Evolutionary conservation across 2,329 filamentous ascomycete genomes (phyloP).

Genomic region (Nakataea oryzae): DNA sequence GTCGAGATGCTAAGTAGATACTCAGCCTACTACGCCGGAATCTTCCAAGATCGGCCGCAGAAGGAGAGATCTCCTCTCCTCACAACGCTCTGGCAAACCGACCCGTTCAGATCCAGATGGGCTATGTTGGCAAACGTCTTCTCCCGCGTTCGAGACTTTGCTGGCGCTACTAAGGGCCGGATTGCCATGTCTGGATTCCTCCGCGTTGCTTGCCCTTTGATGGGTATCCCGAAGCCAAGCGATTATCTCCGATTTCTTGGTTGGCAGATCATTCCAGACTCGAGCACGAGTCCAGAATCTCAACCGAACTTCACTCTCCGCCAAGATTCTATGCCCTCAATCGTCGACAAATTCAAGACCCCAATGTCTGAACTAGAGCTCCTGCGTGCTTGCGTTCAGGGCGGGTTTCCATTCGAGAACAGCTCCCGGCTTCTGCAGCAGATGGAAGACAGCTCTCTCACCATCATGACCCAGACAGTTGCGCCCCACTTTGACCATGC

Average conservation of each 20-base stretch:
- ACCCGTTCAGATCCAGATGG: constrained; percentile 1
- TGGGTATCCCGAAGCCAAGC: constrained; percentile 1
- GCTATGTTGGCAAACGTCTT: background rate
- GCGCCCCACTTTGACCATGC: background rate
- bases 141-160: constrained; percentile 1
- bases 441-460: constrained; percentile 1
- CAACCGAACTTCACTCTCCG: background rate
- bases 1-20: background rate
- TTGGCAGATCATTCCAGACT: background rate
- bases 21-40: background rate
- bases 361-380: constrained; percentile 1
- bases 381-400: constrained; percentile 1
- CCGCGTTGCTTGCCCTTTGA: background rate
- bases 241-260: background rate
- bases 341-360: background rate
- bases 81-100: background rate
- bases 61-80: constrained; percentile 2
- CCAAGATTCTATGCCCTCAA: background rate
- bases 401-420: constrained; percentile 1
- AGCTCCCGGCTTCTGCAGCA: background rate
- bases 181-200: background rate
- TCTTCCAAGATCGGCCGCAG: constrained; percentile 1
- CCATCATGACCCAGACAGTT: background rate
- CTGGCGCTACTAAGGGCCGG: background rate
- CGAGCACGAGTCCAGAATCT: background rate